Conservation (phyloP, 208 protist species). For the Trichomonas tenax region DNA sequence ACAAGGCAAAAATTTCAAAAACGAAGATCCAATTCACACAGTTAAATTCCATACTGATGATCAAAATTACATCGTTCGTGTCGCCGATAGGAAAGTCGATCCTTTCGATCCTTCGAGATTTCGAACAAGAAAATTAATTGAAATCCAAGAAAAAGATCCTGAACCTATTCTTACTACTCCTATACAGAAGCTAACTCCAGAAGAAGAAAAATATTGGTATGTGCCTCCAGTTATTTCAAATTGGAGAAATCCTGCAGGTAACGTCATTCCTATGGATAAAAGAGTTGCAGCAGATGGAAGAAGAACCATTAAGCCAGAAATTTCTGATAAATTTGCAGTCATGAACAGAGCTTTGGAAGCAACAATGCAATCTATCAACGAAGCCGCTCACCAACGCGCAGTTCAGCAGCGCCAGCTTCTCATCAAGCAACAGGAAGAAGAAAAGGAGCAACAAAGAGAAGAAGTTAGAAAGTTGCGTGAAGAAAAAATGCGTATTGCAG, state of each 20-base stretch:
- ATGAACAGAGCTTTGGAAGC: background rate
- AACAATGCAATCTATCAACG: background rate
- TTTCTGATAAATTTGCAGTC: background rate
- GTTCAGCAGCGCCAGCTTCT: background rate
- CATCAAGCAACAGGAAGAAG: background rate
- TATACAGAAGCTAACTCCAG: background rate
- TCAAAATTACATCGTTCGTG: background rate
- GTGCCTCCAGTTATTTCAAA: background rate
- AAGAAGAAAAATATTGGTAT: background rate
- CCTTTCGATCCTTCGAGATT: background rate
- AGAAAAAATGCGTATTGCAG: background rate
- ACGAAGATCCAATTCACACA: background rate
- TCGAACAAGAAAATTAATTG: background rate
- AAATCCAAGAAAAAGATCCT: background rate
- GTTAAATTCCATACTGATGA: background rate
- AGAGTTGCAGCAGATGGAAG: background rate
- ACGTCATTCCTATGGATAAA: constrained; percentile 15
- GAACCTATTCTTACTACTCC: background rate
- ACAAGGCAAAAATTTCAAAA: background rate
- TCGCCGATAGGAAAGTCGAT: background rate
- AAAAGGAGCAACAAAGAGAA: background rate
- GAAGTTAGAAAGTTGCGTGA: background rate
- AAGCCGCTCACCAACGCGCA: background rate
- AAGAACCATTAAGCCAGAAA: background rate
- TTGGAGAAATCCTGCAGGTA: background rate